Conservation (phyloP, 495 filamentous ascomycete genomes). For the Chlorociboria aeruginascens region DNA sequence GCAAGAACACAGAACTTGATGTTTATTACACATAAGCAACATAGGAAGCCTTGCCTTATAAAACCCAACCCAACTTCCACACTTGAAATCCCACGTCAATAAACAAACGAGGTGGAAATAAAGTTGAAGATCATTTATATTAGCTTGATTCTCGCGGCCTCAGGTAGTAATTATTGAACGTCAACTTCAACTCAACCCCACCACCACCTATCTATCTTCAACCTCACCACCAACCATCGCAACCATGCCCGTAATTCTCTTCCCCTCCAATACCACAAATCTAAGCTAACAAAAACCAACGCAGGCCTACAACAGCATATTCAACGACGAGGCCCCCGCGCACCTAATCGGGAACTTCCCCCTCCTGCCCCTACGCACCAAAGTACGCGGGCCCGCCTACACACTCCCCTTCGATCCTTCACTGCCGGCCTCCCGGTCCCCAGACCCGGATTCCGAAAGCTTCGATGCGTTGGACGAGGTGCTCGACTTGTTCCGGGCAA, state of each 20-base stretch:
- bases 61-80: too few relatives aligned
- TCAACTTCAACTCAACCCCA: background rate
- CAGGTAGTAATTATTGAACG: too few relatives aligned
- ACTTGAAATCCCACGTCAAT: too few relatives aligned
- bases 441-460: slow-evolving; percentile 73
- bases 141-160: too few relatives aligned
- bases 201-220: background rate
- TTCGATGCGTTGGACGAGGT: slow-evolving; percentile 96
- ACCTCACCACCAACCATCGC: background rate
- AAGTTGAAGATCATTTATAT: too few relatives aligned
- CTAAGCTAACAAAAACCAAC: background rate
- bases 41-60: too few relatives aligned
- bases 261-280: background rate
- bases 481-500: slow-evolving; percentile 85
- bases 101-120: too few relatives aligned
- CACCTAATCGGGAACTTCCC: slow-evolving; percentile 70
- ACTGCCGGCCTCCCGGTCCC: slow-evolving; percentile 55
- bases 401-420: slow-evolving; percentile 52
- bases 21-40: too few relatives aligned
- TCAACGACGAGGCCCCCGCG: slow-evolving; percentile 55
- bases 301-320: slow-evolving; percentile 88
- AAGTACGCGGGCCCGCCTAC: slow-evolving; percentile 84
- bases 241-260: slow-evolving; percentile 6
- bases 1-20: too few relatives aligned
- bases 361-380: slow-evolving; percentile 84